Evolutionary conservation across 257 asterid genomes (phyloP).

Genomic region (Ehretia macrophylla): DNA sequence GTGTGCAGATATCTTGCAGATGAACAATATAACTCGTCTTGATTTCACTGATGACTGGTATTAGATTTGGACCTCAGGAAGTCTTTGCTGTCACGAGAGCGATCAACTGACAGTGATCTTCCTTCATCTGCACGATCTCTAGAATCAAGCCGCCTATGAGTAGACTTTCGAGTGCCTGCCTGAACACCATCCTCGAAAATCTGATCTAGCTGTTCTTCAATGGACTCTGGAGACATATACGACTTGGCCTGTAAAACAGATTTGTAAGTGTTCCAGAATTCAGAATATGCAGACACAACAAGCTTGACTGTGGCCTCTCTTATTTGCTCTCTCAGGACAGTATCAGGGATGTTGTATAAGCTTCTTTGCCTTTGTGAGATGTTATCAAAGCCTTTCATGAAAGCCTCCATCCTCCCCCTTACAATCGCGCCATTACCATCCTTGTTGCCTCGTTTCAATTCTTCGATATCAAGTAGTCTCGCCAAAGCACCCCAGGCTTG

Average conservation of each 20-base stretch:
- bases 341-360: slow-evolving; percentile 57
- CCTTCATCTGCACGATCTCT: slow-evolving; percentile 20
- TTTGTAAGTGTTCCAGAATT: slow-evolving; percentile 35
- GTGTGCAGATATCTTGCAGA: neutral
- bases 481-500: slow-evolving; percentile 69
- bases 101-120: slow-evolving; percentile 29
- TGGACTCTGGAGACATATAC: slow-evolving; percentile 29
- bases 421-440: slow-evolving; percentile 25
- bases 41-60: slow-evolving; percentile 15
- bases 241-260: slow-evolving; percentile 31
- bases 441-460: slow-evolving; percentile 19
- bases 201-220: slow-evolving; percentile 40
- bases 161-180: slow-evolving; percentile 18
- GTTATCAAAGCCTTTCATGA: slow-evolving; percentile 49
- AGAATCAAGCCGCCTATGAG: slow-evolving; percentile 10
- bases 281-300: slow-evolving; percentile 49
- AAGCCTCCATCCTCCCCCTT: slow-evolving; percentile 55
- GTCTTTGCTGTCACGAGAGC: slow-evolving; percentile 23
- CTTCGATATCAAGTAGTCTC: slow-evolving; percentile 43
- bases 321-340: slow-evolving; percentile 73
- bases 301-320: slow-evolving; percentile 50
- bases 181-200: slow-evolving; percentile 36
- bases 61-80: slow-evolving; percentile 17
- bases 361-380: slow-evolving; percentile 40
- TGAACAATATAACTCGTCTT: neutral